A percentile compares a stretch with the other conserved stretches of the same genome.
Evolutionary conservation across 1,284 basidiomycete genomes (phyloP).

Genomic region (Neonothopanus nambi): DNA sequence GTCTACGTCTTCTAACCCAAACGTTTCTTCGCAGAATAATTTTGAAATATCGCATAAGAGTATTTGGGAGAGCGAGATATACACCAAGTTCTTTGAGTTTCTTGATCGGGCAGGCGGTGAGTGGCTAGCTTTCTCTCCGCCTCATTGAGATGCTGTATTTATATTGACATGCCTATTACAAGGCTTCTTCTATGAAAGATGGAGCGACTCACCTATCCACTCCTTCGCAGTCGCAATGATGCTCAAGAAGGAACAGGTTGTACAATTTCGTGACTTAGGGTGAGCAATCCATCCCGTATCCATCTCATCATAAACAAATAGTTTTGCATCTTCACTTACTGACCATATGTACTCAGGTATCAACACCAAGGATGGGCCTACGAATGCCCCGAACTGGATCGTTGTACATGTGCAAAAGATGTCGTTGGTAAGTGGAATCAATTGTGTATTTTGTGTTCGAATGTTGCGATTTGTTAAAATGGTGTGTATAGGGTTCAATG

Average conservation of each 20-base stretch:
- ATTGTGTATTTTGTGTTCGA: not conserved
- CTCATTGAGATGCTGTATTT: too few relatives aligned
- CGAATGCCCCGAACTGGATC: conserved; percentile 19
- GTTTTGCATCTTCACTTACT: too few relatives aligned
- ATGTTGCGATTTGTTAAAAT: not conserved
- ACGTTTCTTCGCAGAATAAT: conserved; percentile 24
- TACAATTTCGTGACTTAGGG: conserved; percentile 30
- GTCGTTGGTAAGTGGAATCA: conserved; percentile 12
- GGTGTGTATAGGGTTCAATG: not conserved
- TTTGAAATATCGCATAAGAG: conserved; percentile 31
- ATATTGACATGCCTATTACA: too few relatives aligned
- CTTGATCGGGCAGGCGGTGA: conserved; percentile 26
- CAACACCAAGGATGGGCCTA: conserved; percentile 25
- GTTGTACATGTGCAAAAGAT: conserved; percentile 22
- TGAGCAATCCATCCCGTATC: not conserved
- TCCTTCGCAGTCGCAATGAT: conserved; percentile 29
- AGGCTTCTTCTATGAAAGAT: conserved; percentile 31
- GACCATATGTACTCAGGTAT: conserved; percentile 3
- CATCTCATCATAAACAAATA: too few relatives aligned
- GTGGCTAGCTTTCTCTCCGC: too few relatives aligned
- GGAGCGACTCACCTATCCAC: conserved; percentile 30
- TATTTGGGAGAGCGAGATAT: conserved; percentile 27
- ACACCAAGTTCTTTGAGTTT: conserved; percentile 28
- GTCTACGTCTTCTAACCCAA: not conserved
- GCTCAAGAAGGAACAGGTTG: conserved; percentile 28